Conservation (phyloP, 805 yeast species). For the Candida endomychidarum region DNA sequence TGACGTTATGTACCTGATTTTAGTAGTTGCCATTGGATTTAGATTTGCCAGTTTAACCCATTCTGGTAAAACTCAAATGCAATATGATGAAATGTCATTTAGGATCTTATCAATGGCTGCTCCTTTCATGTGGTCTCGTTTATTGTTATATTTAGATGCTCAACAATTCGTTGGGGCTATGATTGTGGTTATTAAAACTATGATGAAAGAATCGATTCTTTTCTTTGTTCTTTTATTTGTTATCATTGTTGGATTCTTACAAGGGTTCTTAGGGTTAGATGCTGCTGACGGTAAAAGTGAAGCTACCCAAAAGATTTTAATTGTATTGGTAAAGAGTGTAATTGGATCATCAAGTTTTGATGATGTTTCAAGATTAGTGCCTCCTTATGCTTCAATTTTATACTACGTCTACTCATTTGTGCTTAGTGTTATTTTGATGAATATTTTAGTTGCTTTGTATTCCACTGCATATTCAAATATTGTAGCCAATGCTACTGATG, state of each 20-base stretch:
- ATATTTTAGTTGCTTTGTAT: conserved; percentile 80
- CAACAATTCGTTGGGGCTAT: conserved; percentile 82
- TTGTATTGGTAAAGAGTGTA: conserved; percentile 67
- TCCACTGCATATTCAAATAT: conserved; percentile 82
- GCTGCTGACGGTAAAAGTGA: conserved; percentile 84
- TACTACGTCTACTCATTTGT: conserved; percentile 78
- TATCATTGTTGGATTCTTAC: conserved; percentile 77
- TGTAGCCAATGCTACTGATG: conserved; percentile 79
- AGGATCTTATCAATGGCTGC: conserved; percentile 76
- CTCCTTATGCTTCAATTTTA: conserved; percentile 80
- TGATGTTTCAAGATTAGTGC: conserved; percentile 69
- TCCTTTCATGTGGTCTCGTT: conserved; percentile 83
- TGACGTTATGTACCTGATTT: conserved; percentile 61
- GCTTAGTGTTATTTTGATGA: conserved; percentile 71
- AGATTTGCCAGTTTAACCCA: conserved; percentile 45
- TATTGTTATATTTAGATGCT: conserved; percentile 74
- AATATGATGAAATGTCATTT: conserved; percentile 59
- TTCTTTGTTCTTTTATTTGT: conserved; percentile 73
- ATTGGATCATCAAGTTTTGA: conserved; percentile 73
- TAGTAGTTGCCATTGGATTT: conserved; percentile 52
- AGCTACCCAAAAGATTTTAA: conserved; percentile 62
- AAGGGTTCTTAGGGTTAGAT: conserved; percentile 84
- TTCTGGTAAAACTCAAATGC: conserved; percentile 22
- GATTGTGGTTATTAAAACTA: conserved; percentile 79
- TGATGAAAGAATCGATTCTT: conserved; percentile 84